Conservation (phyloP, 2,329 filamentous ascomycete species). For the Amylocarpus encephaloides region DNA sequence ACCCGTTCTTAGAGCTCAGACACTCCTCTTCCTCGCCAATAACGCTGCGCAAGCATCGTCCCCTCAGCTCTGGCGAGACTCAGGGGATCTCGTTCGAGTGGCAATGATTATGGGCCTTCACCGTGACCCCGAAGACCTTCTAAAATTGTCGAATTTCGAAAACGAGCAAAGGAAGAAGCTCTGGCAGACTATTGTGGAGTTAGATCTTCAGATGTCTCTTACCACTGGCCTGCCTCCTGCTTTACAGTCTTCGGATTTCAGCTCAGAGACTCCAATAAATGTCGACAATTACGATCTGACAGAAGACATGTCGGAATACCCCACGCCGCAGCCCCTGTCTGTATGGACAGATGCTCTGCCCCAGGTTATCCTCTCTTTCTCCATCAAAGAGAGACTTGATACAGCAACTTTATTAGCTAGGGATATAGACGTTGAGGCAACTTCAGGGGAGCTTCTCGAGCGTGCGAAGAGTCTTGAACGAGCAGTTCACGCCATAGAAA, state of each 20-base stretch:
- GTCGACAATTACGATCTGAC: slow-evolving; percentile 17
- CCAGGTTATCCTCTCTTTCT: slow-evolving; percentile 14
- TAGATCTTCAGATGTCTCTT: slow-evolving; percentile 45
- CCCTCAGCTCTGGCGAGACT: slow-evolving; percentile 9
- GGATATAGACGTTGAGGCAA: slow-evolving; percentile 12
- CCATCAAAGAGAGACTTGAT: slow-evolving; percentile 13
- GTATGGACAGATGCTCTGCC: slow-evolving; percentile 17
- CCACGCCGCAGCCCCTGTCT: slow-evolving; percentile 4
- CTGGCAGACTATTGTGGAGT: slow-evolving; percentile 50
- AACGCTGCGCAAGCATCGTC: background rate
- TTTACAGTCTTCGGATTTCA: slow-evolving; percentile 40
- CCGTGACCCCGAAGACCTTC: slow-evolving; percentile 45
- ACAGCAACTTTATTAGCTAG: slow-evolving; percentile 13
- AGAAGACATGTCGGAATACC: slow-evolving; percentile 16
- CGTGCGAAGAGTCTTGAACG: slow-evolving; percentile 12
- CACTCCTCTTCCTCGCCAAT: slow-evolving; percentile 14
- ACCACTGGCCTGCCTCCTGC: slow-evolving; percentile 45
- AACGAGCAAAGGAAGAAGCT: slow-evolving; percentile 49
- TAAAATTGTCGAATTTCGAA: slow-evolving; percentile 40
- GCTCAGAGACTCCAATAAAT: slow-evolving; percentile 45
- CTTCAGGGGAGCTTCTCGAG: slow-evolving; percentile 9
- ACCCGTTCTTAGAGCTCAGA: slow-evolving; percentile 10
- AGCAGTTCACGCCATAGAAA: slow-evolving; percentile 9
- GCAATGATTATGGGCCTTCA: slow-evolving; percentile 54
- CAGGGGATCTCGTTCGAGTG: slow-evolving; percentile 41